phyloP scores from a whole-genome alignment of 2,329 filamentous ascomycete genomes.

The Hypomyces perniciosus region DNA sequence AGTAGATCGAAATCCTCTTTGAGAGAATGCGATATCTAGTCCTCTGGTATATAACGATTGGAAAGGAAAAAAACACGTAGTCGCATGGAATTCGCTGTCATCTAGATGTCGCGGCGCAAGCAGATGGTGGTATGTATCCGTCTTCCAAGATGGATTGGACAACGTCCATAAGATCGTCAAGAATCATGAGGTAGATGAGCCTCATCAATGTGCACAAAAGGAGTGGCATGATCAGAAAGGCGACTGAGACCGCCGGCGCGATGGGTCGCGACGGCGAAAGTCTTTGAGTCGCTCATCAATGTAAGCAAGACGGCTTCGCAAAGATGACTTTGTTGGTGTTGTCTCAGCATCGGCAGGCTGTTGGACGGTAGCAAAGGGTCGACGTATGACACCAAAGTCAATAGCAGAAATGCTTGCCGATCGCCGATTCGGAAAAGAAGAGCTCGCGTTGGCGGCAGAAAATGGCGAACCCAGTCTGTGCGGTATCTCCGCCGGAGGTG shows the following conservation, averaged over 20 bases:
- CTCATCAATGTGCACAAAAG: slow-evolving; percentile 15
- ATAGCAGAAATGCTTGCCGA: slow-evolving; percentile 42
- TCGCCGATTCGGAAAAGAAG: slow-evolving; percentile 56
- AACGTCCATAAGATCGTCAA: slow-evolving; percentile 9
- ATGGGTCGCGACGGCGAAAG: slow-evolving; percentile 40
- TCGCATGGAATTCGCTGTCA: background rate
- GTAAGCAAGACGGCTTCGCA: slow-evolving; percentile 50
- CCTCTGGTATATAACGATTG: background rate
- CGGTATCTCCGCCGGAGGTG: slow-evolving; percentile 31
- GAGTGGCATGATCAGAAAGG: slow-evolving; percentile 33
- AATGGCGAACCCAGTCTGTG: slow-evolving; percentile 57
- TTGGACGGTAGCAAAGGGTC: slow-evolving; percentile 54
- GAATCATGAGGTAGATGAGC: background rate
- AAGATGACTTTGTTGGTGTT: slow-evolving; percentile 32
- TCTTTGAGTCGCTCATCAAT: slow-evolving; percentile 53
- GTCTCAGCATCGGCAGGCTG: slow-evolving; percentile 33
- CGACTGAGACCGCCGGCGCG: slow-evolving; percentile 43
- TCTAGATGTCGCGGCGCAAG: background rate
- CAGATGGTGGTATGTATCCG: background rate
- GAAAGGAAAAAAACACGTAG: background rate
- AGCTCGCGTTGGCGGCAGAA: slow-evolving; percentile 41
- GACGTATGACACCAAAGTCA: slow-evolving; percentile 38
- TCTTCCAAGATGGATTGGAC: background rate
- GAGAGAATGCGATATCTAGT: background rate
- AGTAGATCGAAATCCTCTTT: slow-evolving; percentile 7